Evolutionary conservation across 1,284 basidiomycete genomes (phyloP).

Genomic region (Takashimella koratensis): DNA sequence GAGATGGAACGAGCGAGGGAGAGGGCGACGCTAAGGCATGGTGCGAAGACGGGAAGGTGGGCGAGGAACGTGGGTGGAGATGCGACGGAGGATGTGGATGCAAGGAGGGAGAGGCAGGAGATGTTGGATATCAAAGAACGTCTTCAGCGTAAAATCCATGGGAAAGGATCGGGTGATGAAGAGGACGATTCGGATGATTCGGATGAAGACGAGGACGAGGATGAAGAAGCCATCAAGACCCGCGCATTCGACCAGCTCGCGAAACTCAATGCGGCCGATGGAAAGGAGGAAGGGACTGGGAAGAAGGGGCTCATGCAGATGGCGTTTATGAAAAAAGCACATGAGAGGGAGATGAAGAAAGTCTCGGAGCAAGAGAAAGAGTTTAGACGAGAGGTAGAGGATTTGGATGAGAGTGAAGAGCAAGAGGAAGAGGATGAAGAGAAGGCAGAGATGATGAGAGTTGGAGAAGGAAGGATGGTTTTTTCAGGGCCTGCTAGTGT

Average conservation of each 20-base stretch:
- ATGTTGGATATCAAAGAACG: conserved; percentile 72
- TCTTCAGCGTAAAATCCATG: conserved; percentile 66
- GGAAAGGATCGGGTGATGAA: conserved; percentile 51
- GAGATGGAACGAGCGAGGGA: conserved; percentile 78
- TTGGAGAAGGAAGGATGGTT: conserved; percentile 53
- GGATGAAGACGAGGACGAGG: conserved; percentile 52
- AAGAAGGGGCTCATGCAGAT: conserved; percentile 70
- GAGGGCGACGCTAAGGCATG: conserved; percentile 79
- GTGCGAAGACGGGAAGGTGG: conserved; percentile 62
- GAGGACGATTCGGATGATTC: conserved; percentile 54
- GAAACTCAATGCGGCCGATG: conserved; percentile 52
- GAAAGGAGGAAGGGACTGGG: conserved; percentile 28
- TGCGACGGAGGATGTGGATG: conserved; percentile 32
- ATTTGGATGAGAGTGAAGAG: conserved; percentile 46
- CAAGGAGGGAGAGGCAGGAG: conserved; percentile 40
- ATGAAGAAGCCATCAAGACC: conserved; percentile 56
- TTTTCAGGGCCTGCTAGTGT: conserved; percentile 44
- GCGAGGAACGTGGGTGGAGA: conserved; percentile 33
- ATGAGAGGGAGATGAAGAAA: conserved; percentile 61
- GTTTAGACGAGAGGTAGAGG: conserved; percentile 63
- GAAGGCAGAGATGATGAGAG: conserved; percentile 38
- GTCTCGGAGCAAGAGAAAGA: conserved; percentile 65
- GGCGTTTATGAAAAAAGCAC: conserved; percentile 94
- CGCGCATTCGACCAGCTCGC: conserved; percentile 71
- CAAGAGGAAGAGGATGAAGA: conserved; percentile 53